Percentiles rank a stretch among this genome's conserved stretches.
phyloP scores from a whole-genome alignment of 805 yeast genomes.

The Torulaspora maleeae region DNA sequence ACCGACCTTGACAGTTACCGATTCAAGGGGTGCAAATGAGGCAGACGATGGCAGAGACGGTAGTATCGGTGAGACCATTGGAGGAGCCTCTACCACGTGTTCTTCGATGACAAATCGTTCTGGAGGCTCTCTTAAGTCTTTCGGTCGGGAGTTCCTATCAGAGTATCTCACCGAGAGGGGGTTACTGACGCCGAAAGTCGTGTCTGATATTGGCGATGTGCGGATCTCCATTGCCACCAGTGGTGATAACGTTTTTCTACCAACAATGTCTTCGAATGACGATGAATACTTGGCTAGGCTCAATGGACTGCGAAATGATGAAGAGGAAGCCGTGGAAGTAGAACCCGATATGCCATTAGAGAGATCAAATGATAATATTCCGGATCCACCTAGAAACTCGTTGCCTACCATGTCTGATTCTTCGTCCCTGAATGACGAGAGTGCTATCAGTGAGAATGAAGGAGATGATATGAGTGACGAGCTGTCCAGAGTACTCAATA shows the following conservation, averaged over 20 bases:
- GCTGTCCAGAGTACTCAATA: neutral
- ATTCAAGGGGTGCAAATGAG: neutral
- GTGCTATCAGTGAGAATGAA: constrained; percentile 3
- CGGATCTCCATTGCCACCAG: constrained; percentile 32
- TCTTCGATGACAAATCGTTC: constrained; percentile 6
- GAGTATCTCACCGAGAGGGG: constrained; percentile 31
- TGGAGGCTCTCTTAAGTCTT: constrained; percentile 5
- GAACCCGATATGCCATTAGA: constrained; percentile 7
- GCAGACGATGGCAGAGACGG: constrained; percentile 4
- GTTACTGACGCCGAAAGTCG: constrained; percentile 20
- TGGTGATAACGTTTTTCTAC: constrained; percentile 36
- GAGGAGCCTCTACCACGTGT: constrained; percentile 3
- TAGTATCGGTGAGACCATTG: neutral
- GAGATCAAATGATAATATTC: constrained; percentile 1
- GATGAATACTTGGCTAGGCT: constrained; percentile 30
- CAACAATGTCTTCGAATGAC: constrained; percentile 28
- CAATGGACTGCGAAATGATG: constrained; percentile 20
- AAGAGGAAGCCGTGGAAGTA: constrained; percentile 10
- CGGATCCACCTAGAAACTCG: neutral
- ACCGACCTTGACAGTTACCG: neutral
- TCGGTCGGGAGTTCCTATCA: constrained; percentile 14
- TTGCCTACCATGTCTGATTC: neutral
- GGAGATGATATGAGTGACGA: neutral
- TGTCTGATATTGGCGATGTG: constrained; percentile 18
- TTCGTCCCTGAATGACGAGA: neutral